Base-by-base conservation (phyloP, 208 protist genomes). In the Angomonas deanei region DNA sequence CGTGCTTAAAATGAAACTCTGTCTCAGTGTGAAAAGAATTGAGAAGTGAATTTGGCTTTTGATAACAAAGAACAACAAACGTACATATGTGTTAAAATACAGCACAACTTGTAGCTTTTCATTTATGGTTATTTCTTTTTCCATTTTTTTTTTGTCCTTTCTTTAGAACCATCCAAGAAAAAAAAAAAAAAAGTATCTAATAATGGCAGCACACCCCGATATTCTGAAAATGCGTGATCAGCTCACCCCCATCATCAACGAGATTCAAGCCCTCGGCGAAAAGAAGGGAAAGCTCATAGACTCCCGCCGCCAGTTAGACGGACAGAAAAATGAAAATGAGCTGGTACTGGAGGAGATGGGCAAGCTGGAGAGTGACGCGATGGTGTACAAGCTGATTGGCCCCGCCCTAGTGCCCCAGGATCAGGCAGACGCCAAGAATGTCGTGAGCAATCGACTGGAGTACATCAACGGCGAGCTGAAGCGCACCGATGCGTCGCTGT, bases 311-410 rank as follows among this genome's bases (percentile, higher is more conserved):
- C 91, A 95, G 53, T 82, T 97, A 54, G 88, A 86, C 33, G 88
- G 86, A 0, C 96, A 98, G 62, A 92, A 97, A 66, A 91, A 93
- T 59, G 96, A 98, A 61, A 98, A 98, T 69, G 91, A 97, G 54
- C 79, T 98, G 53, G 96, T 98, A 28, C 72, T 82, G 34, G 88
- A 97, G 63, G 94, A 98, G 68, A 80, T 98, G 33, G 91, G 94
- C 54, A 80, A 86, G 21, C 66, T 98, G 49, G 93, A 98, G 54
- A 74, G 74, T 0, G 92, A 95, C 33, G 92, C 88, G 1, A 81
- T 71, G 28, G 92, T 98, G 28, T 98, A 96, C 70, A 98, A 98
- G 69, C 84, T 98, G 13, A 97, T 97, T 55, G 96, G 96, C 11
- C 94, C 96, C 30, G 96, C 88, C 21, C 84, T 98, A 39, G 86